Percentiles rank a stretch among this genome's conserved stretches.
Evolutionary conservation across 306 rosid species (phyloP).

Genomic region (Vigna reflexopilosa): DNA sequence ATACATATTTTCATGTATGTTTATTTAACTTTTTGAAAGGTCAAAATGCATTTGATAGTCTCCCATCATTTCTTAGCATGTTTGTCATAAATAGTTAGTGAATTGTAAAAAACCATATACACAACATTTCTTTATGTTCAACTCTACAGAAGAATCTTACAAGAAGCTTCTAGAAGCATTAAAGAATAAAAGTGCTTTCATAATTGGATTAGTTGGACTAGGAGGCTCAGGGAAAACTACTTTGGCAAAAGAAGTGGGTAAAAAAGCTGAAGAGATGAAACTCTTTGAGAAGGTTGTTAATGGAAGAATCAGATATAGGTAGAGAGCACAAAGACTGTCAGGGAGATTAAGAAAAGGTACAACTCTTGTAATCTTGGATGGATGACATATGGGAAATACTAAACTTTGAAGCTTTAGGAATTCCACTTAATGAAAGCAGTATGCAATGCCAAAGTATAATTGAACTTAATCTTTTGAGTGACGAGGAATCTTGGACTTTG

Average conservation of each 20-base stretch:
- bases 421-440: not conserved
- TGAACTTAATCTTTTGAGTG: not conserved
- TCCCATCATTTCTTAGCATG: no score
- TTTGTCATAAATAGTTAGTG: no score
- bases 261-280: not conserved
- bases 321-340: not conserved
- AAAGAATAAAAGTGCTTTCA: not conserved
- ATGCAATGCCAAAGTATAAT: not conserved
- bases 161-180: not conserved
- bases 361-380: not conserved
- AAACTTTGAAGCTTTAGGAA: no score
- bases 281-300: not conserved
- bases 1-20: no score
- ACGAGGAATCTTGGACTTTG: conserved; percentile 12
- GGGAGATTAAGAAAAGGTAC: not conserved
- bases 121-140: no score
- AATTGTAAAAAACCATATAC: no score
- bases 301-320: not conserved
- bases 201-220: not conserved
- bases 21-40: no score
- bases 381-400: not conserved
- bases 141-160: not conserved
- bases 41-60: no score
- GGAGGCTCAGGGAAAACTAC: not conserved
- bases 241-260: not conserved